phyloP scores from a whole-genome alignment of 2,329 filamentous ascomycete species.

The Saccharata proteae region DNA sequence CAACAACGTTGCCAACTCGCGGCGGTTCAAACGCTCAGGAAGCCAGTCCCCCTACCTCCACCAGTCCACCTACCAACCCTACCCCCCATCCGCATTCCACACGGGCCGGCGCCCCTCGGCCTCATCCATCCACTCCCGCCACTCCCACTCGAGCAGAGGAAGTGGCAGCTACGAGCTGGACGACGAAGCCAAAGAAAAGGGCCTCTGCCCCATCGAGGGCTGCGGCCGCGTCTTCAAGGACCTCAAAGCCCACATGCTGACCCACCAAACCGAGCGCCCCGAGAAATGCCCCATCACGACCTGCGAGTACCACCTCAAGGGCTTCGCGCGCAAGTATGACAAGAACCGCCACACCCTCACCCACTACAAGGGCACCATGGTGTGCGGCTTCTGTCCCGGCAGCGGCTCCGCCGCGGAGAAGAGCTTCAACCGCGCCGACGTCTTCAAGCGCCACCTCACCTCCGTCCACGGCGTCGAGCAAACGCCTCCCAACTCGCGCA shows the following conservation, averaged over 20 bases:
- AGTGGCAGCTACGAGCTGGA: conserved; percentile 27
- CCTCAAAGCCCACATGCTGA: conserved; percentile 87
- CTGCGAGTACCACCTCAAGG: conserved; percentile 85
- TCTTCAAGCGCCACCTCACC: conserved; percentile 89
- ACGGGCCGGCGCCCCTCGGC: conserved; percentile 53
- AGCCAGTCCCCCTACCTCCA: conserved; percentile 58
- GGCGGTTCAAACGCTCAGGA: conserved; percentile 34
- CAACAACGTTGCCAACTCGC: conserved; percentile 22
- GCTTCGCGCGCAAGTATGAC: conserved; percentile 91
- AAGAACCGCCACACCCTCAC: conserved; percentile 91
- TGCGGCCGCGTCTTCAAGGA: conserved; percentile 85
- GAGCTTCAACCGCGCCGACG: conserved; percentile 89
- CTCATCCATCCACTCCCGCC: conserved; percentile 57
- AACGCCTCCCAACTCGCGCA: conserved; percentile 74
- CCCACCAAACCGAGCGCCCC: conserved; percentile 78
- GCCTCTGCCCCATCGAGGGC: conserved; percentile 67
- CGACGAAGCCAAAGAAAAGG: conserved; percentile 48
- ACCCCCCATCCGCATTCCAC: conserved; percentile 28
- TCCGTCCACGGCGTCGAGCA: conserved; percentile 88
- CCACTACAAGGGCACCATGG: conserved; percentile 96
- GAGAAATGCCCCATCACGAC: conserved; percentile 90
- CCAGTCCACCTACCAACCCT: conserved; percentile 42
- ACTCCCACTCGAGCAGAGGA: conserved; percentile 45
- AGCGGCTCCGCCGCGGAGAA: conserved; percentile 83
- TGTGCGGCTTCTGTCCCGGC: conserved; percentile 86